phyloP scores from a whole-genome alignment of 208 protist species.

The Phytomonas francai region DNA sequence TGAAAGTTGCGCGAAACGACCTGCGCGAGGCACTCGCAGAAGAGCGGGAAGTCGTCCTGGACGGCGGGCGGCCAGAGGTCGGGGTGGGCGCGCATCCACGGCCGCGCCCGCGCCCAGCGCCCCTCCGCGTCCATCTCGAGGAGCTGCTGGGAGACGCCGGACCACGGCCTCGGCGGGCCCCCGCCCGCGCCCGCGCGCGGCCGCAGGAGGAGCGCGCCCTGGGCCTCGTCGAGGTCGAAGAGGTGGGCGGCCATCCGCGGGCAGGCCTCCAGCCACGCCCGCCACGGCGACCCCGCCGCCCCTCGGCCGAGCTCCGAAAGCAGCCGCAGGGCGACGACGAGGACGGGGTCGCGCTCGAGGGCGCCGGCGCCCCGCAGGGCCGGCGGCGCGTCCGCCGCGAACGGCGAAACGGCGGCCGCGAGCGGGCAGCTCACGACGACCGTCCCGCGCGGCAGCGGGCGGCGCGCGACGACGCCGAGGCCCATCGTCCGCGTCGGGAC shows the following conservation, averaged over 20 bases:
- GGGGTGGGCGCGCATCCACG: slow-evolving; percentile 37
- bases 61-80: slow-evolving; percentile 43
- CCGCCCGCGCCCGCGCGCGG: no score
- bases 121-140: slow-evolving; percentile 28
- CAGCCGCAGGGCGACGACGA: slow-evolving; percentile 62
- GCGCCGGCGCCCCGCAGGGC: neutral
- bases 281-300: slow-evolving; percentile 34
- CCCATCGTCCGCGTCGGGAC: slow-evolving; percentile 84
- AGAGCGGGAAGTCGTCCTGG: slow-evolving; percentile 38
- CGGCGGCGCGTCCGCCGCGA: no score
- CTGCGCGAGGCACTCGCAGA: slow-evolving; percentile 64
- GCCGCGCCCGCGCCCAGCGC: slow-evolving; percentile 48
- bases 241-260: slow-evolving; percentile 67
- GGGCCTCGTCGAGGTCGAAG: slow-evolving; percentile 32
- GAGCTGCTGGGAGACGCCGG: slow-evolving; percentile 56
- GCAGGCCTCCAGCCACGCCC: slow-evolving; percentile 66
- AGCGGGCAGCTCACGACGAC: slow-evolving; percentile 74
- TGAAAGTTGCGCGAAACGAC: slow-evolving; percentile 84
- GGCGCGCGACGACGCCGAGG: slow-evolving; percentile 60
- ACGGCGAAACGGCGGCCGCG: slow-evolving; percentile 54
- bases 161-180: no score
- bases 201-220: slow-evolving; percentile 23
- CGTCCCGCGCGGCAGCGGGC: slow-evolving; percentile 36
- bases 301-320: slow-evolving; percentile 56
- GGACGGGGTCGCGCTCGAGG: slow-evolving; percentile 11